Percentiles rank a stretch among this genome's conserved stretches.
Evolutionary conservation across 2,329 filamentous ascomycete species (phyloP).

Genomic region (Exophiala spinifera): DNA sequence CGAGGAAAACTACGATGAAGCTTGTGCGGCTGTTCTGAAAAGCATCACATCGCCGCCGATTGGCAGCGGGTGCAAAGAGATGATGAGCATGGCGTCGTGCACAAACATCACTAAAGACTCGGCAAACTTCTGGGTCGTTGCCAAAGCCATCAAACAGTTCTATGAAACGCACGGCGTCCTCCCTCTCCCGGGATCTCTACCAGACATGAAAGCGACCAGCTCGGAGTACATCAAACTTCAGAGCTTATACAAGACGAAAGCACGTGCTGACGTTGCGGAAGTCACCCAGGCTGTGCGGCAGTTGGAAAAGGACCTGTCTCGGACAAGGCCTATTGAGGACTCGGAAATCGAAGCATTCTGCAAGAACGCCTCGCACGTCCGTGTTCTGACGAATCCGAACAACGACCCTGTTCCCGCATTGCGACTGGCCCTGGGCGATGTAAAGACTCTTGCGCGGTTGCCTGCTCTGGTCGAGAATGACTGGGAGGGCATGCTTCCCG

Average conservation of each 20-base stretch:
- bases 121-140: conserved; percentile 84
- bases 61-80: conserved; percentile 67
- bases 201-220: conserved; percentile 97
- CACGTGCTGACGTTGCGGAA: conserved; percentile 72
- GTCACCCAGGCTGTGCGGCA: conserved; percentile 64
- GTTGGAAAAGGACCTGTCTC: conserved; percentile 48
- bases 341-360: conserved; percentile 5
- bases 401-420: conserved; percentile 33
- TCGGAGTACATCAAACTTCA: conserved; percentile 86
- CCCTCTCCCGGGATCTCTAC: conserved; percentile 80
- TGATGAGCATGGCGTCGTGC: conserved; percentile 70
- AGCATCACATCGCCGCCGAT: conserved; percentile 69
- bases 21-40: conserved; percentile 80
- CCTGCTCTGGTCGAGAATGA: conserved; percentile 38
- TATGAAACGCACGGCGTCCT: conserved; percentile 69
- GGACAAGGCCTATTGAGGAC: conserved; percentile 34
- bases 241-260: conserved; percentile 88
- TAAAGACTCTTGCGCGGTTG: conserved; percentile 17
- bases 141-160: conserved; percentile 73
- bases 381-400: conserved; percentile 68
- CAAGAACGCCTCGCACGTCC: conserved; percentile 84
- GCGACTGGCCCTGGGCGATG: conserved; percentile 16
- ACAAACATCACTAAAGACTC: conserved; percentile 43
- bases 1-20: conserved; percentile 97
- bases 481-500: conserved; percentile 60